phyloP scores from a whole-genome alignment of 768 basidiomycete species.

The Lentinula raphanica region DNA sequence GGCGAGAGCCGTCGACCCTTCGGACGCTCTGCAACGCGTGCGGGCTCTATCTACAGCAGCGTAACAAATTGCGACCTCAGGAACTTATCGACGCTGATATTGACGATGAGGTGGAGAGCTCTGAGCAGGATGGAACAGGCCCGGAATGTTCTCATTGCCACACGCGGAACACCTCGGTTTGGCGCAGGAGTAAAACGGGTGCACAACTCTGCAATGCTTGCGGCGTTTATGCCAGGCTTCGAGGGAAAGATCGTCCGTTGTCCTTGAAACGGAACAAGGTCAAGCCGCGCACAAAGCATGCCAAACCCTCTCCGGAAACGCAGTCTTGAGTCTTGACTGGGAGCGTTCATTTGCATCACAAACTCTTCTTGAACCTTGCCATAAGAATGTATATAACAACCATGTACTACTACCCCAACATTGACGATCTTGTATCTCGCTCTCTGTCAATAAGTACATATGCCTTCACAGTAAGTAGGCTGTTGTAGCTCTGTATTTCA shows the following conservation, averaged over 20 bases:
- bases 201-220: slow-evolving; percentile 14
- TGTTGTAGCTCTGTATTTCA: no score
- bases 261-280: slow-evolving; percentile 13
- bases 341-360: background rate
- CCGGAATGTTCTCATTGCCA: slow-evolving; percentile 13
- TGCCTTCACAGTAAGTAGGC: no score
- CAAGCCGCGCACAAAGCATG: slow-evolving; percentile 13
- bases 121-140: slow-evolving; percentile 2
- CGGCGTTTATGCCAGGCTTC: slow-evolving; percentile 12
- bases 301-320: background rate
- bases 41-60: slow-evolving; percentile 14
- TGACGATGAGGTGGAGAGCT: slow-evolving; percentile 8
- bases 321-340: no score
- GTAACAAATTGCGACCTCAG: slow-evolving; percentile 13
- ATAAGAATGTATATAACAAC: no score
- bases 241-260: slow-evolving; percentile 10
- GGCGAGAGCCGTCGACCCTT: slow-evolving; percentile 13
- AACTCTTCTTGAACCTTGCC: no score
- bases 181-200: slow-evolving; percentile 12
- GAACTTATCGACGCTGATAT: slow-evolving; percentile 15
- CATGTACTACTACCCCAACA: no score
- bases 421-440: no score
- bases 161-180: slow-evolving; percentile 11
- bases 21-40: slow-evolving; percentile 13
- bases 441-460: no score